A percentile compares a stretch with the other conserved stretches of the same genome.
Conservation (phyloP, 1,284 basidiomycete species). For the Sporisorium exsertum region DNA sequence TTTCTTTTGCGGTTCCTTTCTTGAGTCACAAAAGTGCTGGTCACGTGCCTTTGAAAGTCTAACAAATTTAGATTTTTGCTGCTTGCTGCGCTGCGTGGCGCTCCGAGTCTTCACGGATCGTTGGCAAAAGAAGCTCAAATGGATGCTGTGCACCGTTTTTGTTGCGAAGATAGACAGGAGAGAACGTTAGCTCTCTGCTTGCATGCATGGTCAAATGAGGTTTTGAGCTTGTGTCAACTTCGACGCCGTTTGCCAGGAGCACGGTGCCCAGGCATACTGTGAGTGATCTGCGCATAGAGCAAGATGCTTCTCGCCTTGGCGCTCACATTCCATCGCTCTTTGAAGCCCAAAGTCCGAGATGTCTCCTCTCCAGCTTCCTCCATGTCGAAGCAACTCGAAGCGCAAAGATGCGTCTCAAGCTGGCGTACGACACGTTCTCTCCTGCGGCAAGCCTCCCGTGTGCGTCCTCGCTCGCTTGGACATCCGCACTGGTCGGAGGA, state of each 20-base stretch:
- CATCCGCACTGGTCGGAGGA: slow-evolving; percentile 42
- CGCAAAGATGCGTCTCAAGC: neutral
- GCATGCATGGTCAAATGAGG: neutral
- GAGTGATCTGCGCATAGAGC: neutral
- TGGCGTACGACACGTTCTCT: slow-evolving; percentile 2
- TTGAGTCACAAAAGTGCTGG: slow-evolving; percentile 25
- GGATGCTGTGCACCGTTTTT: neutral
- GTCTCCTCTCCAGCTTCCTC: slow-evolving; percentile 1
- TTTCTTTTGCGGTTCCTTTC: slow-evolving; percentile 18
- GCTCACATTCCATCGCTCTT: neutral
- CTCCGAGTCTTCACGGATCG: slow-evolving; percentile 27
- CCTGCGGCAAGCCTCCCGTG: slow-evolving; percentile 10
- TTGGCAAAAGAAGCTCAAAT: slow-evolving; percentile 3
- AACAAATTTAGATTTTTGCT: neutral
- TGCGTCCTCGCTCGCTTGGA: slow-evolving; percentile 29
- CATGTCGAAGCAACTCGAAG: neutral
- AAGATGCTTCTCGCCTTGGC: neutral
- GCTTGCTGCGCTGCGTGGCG: no score
- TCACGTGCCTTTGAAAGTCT: neutral
- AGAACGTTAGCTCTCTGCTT: neutral
- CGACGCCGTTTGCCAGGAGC: neutral
- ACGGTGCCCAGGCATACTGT: neutral
- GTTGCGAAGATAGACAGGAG: neutral
- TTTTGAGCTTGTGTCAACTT: neutral
- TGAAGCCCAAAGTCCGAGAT: no score